These are phyloP conservation scores for Yamadazyma triangularis DNA, from an alignment of 1,139 yeast genomes.

Conservation along the genomic window DNA sequence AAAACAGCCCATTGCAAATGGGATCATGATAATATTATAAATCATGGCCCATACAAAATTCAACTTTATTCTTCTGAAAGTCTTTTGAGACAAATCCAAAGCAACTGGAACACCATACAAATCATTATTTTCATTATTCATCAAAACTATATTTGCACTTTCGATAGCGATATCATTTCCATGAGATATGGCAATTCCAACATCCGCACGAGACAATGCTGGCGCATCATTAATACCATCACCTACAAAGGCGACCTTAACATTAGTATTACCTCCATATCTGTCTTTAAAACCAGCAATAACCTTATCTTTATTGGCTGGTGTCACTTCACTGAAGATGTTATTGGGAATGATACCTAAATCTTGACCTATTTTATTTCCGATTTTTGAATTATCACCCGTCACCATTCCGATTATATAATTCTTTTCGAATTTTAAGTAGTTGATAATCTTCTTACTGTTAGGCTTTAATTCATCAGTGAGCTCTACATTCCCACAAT, in stretches of 20 bases:
- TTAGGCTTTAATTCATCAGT: slow-evolving; percentile 69
- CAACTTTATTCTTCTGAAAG: slow-evolving; percentile 71
- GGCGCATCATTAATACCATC: slow-evolving; percentile 98
- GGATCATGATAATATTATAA: slow-evolving; percentile 85
- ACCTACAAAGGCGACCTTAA: slow-evolving; percentile 79
- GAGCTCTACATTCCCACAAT: slow-evolving; percentile 63
- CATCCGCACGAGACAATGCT: slow-evolving; percentile 80
- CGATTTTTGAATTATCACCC: slow-evolving; percentile 73
- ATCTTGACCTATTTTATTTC: slow-evolving; percentile 57
- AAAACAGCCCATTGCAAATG: slow-evolving; percentile 90
- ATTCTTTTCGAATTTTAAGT: slow-evolving; percentile 46
- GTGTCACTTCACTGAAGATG: slow-evolving; percentile 74
- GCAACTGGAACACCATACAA: slow-evolving; percentile 72
- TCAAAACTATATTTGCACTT: slow-evolving; percentile 87
- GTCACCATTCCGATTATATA: slow-evolving; percentile 83
- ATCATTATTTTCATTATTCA: slow-evolving; percentile 31
- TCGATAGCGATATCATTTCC: slow-evolving; percentile 97
- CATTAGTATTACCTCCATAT: slow-evolving; percentile 25
- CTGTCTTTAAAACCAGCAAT: slow-evolving; percentile 54
- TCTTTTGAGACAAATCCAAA: slow-evolving; percentile 62
- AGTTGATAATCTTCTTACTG: slow-evolving; percentile 55
- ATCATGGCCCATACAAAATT: slow-evolving; percentile 84
- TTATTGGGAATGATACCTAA: slow-evolving; percentile 64
- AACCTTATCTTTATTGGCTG: slow-evolving; percentile 70
- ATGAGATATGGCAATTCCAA: slow-evolving; percentile 87